Evolutionary conservation across 2,329 filamentous ascomycete genomes (phyloP).

Genomic region (Diaporthe ampelina): DNA sequence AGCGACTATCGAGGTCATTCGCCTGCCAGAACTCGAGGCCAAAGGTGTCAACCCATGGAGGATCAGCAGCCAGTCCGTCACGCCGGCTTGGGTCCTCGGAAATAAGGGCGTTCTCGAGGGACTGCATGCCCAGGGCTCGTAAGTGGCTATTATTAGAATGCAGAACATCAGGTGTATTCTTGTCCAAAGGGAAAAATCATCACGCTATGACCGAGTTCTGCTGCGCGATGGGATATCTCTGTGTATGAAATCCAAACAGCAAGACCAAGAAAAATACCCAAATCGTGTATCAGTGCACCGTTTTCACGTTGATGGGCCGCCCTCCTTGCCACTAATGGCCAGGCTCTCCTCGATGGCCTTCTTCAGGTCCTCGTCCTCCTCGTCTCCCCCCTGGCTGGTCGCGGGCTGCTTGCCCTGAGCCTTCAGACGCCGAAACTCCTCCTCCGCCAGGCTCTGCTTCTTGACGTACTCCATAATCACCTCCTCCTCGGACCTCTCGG

Average conservation of each 20-base stretch:
- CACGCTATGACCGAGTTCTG: constrained; percentile 10
- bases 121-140: neutral
- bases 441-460: constrained; percentile 81
- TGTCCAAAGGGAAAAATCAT: neutral
- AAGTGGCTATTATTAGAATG: neutral
- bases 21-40: constrained; percentile 46
- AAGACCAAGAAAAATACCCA: neutral
- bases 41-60: constrained; percentile 50
- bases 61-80: constrained; percentile 46
- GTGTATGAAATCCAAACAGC: constrained; percentile 29
- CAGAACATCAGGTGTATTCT: neutral
- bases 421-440: constrained; percentile 60
- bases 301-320: constrained; percentile 42
- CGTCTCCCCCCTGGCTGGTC: constrained; percentile 45
- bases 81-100: constrained; percentile 47
- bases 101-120: constrained; percentile 43
- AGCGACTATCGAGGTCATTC: constrained; percentile 47
- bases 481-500: constrained; percentile 73
- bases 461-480: constrained; percentile 83
- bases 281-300: neutral
- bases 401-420: constrained; percentile 52
- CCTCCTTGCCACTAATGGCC: constrained; percentile 52
- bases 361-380: constrained; percentile 69
- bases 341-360: constrained; percentile 69
- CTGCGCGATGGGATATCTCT: constrained; percentile 39